Percentiles rank a stretch among this genome's conserved stretches.
Evolutionary conservation across 1,139 yeast genomes (phyloP).

Genomic region (Pichia sp.): DNA sequence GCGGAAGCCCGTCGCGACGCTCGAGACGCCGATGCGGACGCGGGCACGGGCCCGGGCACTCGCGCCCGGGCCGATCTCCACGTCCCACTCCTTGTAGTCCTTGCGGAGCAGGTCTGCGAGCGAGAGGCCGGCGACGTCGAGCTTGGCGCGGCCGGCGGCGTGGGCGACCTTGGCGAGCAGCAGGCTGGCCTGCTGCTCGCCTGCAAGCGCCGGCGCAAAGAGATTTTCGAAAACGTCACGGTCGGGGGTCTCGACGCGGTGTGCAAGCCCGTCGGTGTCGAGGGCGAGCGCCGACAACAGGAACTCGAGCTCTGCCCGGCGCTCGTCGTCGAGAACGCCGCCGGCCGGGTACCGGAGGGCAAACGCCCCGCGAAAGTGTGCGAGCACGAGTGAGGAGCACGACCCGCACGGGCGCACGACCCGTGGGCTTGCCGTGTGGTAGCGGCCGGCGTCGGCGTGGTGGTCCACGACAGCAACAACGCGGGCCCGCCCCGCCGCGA

Average conservation of each 20-base stretch:
- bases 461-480: conserved; percentile 77
- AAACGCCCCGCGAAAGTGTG: conserved; percentile 35
- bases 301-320: conserved; percentile 21
- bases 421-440: conserved; percentile 50
- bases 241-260: conserved; percentile 4
- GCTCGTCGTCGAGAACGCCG: not conserved
- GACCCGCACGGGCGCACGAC: conserved; percentile 65
- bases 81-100: conserved; percentile 76
- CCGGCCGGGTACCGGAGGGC: not conserved
- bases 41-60: too few relatives aligned
- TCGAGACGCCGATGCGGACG: conserved; percentile 61
- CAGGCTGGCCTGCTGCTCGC: not conserved
- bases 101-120: conserved; percentile 63
- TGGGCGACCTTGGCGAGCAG: conserved; percentile 14
- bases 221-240: not conserved
- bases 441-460: conserved; percentile 68
- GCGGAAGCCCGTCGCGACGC: not conserved
- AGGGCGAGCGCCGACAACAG: conserved; percentile 2
- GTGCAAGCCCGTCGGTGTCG: conserved; percentile 2
- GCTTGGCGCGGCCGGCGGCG: conserved; percentile 51
- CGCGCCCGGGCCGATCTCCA: conserved; percentile 30
- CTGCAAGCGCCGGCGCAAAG: not conserved
- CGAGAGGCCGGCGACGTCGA: conserved; percentile 57
- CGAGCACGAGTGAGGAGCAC: conserved; percentile 69
- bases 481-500: conserved; percentile 71